Conservation (phyloP, 352 stramenopile genomes). For the Peronospora destructor region DNA sequence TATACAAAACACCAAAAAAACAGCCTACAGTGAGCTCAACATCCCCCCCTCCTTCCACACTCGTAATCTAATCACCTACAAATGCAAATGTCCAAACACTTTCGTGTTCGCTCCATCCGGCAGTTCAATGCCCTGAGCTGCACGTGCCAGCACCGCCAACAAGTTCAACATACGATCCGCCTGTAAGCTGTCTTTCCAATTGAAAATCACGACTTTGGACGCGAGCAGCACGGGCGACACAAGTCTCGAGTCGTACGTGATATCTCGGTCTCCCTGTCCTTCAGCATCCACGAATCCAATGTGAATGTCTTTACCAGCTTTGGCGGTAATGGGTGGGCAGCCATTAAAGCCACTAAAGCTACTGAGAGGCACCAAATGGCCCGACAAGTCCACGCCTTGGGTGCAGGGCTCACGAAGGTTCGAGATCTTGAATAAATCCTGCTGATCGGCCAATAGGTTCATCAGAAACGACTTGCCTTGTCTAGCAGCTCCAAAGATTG, state of each 20-base stretch:
- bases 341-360: slow-evolving; percentile 69
- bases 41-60: not conserved
- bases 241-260: slow-evolving; percentile 81
- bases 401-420: slow-evolving; percentile 82
- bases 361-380: slow-evolving; percentile 61
- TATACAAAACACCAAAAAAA: slow-evolving; percentile 16
- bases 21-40: not conserved
- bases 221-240: slow-evolving; percentile 79
- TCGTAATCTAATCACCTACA: slow-evolving; percentile 37
- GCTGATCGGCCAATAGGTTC: slow-evolving; percentile 80
- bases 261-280: slow-evolving; percentile 79
- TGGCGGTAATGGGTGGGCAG: slow-evolving; percentile 33
- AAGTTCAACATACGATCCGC: slow-evolving; percentile 82
- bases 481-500: slow-evolving; percentile 76
- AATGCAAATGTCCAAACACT: slow-evolving; percentile 83
- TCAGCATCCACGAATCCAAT: slow-evolving; percentile 84
- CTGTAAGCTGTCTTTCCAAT: slow-evolving; percentile 86
- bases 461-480: slow-evolving; percentile 86
- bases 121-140: slow-evolving; percentile 76
- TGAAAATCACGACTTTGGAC: slow-evolving; percentile 85
- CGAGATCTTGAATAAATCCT: slow-evolving; percentile 85
- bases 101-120: slow-evolving; percentile 68
- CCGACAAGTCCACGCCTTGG: slow-evolving; percentile 77
- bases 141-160: slow-evolving; percentile 67
- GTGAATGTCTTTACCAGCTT: slow-evolving; percentile 37